Conservation (phyloP, 257 asterid genomes). For the Fraxinus cuspidata region DNA sequence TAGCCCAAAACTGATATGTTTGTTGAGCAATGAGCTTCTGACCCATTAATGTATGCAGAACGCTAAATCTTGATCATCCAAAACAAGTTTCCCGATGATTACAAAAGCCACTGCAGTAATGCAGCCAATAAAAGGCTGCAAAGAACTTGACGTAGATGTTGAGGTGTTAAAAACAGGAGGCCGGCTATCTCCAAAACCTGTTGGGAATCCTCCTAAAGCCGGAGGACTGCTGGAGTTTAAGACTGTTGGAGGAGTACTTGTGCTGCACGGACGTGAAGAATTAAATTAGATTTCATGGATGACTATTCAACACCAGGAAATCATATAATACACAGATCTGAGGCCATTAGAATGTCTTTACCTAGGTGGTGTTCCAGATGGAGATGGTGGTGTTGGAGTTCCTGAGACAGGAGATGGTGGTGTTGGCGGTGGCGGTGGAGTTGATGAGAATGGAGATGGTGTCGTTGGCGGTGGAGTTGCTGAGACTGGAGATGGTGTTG, state of each 20-base stretch:
- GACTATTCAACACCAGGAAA: neutral
- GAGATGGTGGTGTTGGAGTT: constrained; percentile 40
- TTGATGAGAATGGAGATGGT: constrained; percentile 2
- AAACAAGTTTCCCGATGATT: constrained; percentile 34
- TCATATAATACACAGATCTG: neutral
- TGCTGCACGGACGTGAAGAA: constrained; percentile 38
- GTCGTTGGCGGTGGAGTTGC: constrained; percentile 23
- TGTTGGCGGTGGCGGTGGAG: neutral
- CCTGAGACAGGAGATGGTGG: neutral
- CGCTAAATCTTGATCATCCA: constrained; percentile 22
- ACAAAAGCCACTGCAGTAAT: constrained; percentile 38
- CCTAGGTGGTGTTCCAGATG: constrained; percentile 55
- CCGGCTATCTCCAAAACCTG: constrained; percentile 51
- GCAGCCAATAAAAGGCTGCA: constrained; percentile 50
- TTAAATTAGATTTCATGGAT: constrained; percentile 1
- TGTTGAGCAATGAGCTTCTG: constrained; percentile 29
- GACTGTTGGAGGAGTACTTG: constrained; percentile 50
- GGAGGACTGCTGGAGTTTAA: constrained; percentile 53
- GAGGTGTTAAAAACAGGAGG: constrained; percentile 30
- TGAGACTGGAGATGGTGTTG: constrained; percentile 25
- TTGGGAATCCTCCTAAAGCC: constrained; percentile 44
- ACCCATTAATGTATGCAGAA: neutral
- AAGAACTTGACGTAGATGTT: constrained; percentile 36
- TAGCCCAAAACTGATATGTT: neutral
- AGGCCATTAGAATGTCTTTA: constrained; percentile 24